Percentiles rank a stretch among this genome's conserved stretches.
These are phyloP conservation scores for Cryoendolithus antarcticus DNA, from an alignment of 2,329 filamentous ascomycete genomes.

Conservation along the genomic window DNA sequence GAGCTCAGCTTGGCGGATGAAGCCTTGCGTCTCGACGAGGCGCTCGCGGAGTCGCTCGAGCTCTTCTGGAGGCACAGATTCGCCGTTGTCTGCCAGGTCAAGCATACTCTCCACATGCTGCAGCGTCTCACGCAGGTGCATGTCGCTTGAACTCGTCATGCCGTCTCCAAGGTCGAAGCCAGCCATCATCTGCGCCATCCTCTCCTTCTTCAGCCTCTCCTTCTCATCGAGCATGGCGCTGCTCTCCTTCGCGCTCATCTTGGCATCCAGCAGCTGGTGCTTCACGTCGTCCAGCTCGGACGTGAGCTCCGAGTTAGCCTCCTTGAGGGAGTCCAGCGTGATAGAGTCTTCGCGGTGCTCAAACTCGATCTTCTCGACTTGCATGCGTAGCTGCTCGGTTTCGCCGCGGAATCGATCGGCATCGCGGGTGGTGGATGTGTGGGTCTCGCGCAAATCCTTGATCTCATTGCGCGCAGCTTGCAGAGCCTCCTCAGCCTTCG, in stretches of 20 bases:
- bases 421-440: slow-evolving; percentile 70
- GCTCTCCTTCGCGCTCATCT: slow-evolving; percentile 92
- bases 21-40: slow-evolving; percentile 79
- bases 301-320: slow-evolving; percentile 88
- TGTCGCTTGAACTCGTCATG: slow-evolving; percentile 87
- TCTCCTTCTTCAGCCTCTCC: slow-evolving; percentile 96
- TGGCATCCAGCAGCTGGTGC: slow-evolving; percentile 87
- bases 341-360: slow-evolving; percentile 95
- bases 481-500: slow-evolving; percentile 65
- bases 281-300: slow-evolving; percentile 88
- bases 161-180: slow-evolving; percentile 90
- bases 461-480: slow-evolving; percentile 80
- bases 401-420: slow-evolving; percentile 80
- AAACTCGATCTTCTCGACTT: slow-evolving; percentile 86
- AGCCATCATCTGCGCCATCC: slow-evolving; percentile 99
- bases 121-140: slow-evolving; percentile 70
- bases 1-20: slow-evolving; percentile 84
- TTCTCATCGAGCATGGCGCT: slow-evolving; percentile 87
- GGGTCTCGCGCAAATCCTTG: slow-evolving; percentile 70
- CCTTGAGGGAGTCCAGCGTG: slow-evolving; percentile 94
- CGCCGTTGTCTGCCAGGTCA: slow-evolving; percentile 63
- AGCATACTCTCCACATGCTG: slow-evolving; percentile 69
- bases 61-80: slow-evolving; percentile 69
- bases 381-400: slow-evolving; percentile 90
- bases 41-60: slow-evolving; percentile 64